Base-by-base conservation (phyloP, 2,329 filamentous ascomycete species). In the Clonostachys rhizophaga region DNA sequence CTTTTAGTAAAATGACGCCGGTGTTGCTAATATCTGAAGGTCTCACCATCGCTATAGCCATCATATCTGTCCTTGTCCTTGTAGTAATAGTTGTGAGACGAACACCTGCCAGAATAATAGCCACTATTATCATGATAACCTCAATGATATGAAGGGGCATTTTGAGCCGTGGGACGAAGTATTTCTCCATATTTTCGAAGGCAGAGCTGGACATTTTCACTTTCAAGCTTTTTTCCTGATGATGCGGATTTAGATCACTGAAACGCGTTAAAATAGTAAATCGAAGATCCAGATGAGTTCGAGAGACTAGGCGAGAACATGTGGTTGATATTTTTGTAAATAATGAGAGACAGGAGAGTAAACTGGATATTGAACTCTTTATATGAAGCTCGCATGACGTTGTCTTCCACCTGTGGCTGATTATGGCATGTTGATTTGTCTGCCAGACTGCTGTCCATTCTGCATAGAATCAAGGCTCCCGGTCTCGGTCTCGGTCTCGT, bases 321-420 rank as follows among this genome's bases (percentile, higher is more conserved):
- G 13, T 8, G 7, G 40, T 14, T 10, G 13, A 13, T 8, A 24
- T 42, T 16, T 9, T 20, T 42, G 40, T 16, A 13, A 24, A 14
- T 5, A 18, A 42, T 10, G 20, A 42, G 12, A 14, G 20, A 20
- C 7, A 42, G 20, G 43, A 87, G 47, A 42, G 40, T 10, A 5
- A 39, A n/a, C 36, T n/a, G 17, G 36, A 39, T n/a, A 12, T 13
- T n/a, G 14, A 39, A 39, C 3, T 39, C 36, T 18, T 39, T 39
- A 39, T 39, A 39, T 39, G 14, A 39, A 39, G 36, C 14, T 39
- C 11, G 36, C 9, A 18, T 39, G 17, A 12, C 36, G n/a, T 5
- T n/a, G 1, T 8, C 17, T 8, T n/a, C 36, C 36, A 7, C 11
- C 17, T 39, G 36, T n/a, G 36, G 14, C 17, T 39, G 36, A 39